Conservation (phyloP, 257 asterid genomes). For the Phtheirospermum japonicum region DNA sequence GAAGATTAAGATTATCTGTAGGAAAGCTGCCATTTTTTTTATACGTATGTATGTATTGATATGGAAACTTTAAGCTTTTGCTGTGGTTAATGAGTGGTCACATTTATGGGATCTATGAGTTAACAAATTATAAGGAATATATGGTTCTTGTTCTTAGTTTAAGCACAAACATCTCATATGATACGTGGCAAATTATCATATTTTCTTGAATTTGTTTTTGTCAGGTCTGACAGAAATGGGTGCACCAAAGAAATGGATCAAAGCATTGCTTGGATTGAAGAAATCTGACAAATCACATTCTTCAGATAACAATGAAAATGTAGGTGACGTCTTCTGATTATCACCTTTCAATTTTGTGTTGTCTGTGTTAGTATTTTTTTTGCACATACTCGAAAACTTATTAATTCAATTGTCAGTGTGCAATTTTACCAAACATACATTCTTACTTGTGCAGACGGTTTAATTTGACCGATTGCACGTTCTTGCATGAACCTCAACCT, state of each 20-base stretch:
- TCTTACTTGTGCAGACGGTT: too few species aligned
- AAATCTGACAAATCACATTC: constrained; percentile 67
- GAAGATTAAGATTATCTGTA: background rate
- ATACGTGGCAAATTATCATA: constrained; percentile 15
- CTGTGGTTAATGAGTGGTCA: constrained; percentile 4
- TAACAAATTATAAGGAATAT: background rate
- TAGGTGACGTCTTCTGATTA: constrained; percentile 36
- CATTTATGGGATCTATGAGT: constrained; percentile 16
- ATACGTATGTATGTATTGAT: background rate
- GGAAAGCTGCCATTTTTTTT: constrained; percentile 17
- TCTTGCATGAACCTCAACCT: too few species aligned
- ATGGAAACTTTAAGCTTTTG: background rate
- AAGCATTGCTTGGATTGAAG: constrained; percentile 74
- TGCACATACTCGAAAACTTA: too few species aligned
- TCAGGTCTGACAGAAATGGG: constrained; percentile 72
- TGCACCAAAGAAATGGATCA: constrained; percentile 87
- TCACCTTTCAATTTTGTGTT: too few species aligned
- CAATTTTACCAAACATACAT: too few species aligned
- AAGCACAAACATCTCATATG: constrained; percentile 5
- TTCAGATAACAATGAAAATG: constrained; percentile 61
- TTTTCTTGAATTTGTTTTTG: constrained; percentile 28
- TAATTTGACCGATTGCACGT: too few species aligned
- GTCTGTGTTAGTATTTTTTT: too few species aligned
- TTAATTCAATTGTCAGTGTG: too few species aligned
- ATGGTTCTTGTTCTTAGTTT: background rate